Conservation (phyloP, 129 eudicot species). For the Flaveria brownii region DNA sequence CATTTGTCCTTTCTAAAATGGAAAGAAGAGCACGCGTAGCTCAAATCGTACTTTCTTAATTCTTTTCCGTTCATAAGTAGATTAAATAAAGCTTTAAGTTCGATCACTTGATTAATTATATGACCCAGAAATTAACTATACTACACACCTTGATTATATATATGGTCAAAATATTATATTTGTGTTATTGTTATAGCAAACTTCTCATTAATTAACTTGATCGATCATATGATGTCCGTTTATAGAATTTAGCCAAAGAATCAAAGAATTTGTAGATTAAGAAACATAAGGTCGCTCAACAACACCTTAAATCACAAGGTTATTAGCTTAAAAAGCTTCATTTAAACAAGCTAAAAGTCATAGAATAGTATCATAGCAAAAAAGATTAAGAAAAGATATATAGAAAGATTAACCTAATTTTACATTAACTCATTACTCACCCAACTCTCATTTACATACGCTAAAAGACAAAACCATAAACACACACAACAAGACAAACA, state of each 20-base stretch:
- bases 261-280: background rate
- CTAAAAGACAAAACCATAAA: conserved; percentile 42
- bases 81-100: no score
- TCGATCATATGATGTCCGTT: background rate
- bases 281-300: background rate
- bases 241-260: background rate
- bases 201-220: no score
- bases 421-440: conserved; percentile 32
- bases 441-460: conserved; percentile 39
- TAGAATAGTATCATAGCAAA: conserved; percentile 2
- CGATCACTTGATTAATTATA: no score
- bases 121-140: no score
- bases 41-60: conserved; percentile 14
- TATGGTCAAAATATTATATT: no score
- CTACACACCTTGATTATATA: no score
- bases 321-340: background rate
- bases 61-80: background rate
- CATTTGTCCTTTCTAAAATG: conserved; percentile 30
- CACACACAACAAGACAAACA: conserved; percentile 36
- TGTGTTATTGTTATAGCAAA: no score
- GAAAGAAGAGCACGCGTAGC: conserved; percentile 26
- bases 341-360: conserved; percentile 20
- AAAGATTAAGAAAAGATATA: conserved; percentile 14
- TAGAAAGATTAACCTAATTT: conserved; percentile 30
- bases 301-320: background rate